These are phyloP conservation scores for Phlyctochytrium planicorne DNA, from an alignment of 192 early-diverging fungal species.

Conservation along the genomic window DNA sequence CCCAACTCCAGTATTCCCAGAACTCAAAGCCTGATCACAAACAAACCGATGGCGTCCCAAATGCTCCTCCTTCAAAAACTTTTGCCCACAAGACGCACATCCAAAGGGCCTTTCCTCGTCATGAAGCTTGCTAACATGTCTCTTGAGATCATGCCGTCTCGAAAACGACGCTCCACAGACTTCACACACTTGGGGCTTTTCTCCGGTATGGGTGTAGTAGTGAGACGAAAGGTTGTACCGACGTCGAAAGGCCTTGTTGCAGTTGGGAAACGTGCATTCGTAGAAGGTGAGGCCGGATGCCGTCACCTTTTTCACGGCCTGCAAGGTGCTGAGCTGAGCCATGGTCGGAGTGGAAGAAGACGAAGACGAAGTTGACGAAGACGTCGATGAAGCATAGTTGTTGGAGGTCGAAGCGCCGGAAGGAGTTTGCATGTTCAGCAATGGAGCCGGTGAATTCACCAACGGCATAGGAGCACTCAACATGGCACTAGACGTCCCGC, in stretches of 20 bases:
- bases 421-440: too few species aligned
- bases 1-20: too few species aligned
- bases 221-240: slow-evolving; percentile 79
- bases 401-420: too few species aligned
- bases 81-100: background rate
- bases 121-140: slow-evolving; percentile 57
- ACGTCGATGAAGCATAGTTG: too few species aligned
- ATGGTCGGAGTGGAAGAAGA: too few species aligned
- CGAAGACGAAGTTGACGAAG: too few species aligned
- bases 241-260: slow-evolving; percentile 67
- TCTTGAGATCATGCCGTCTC: slow-evolving; percentile 73
- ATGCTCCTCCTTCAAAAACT: background rate
- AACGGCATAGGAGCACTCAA: too few species aligned
- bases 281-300: background rate
- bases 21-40: too few species aligned
- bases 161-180: slow-evolving; percentile 33
- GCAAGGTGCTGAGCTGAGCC: too few species aligned
- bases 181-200: slow-evolving; percentile 23
- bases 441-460: too few species aligned
- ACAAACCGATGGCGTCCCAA: background rate
- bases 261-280: slow-evolving; percentile 56
- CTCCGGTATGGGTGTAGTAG: slow-evolving; percentile 37
- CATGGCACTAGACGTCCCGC: too few species aligned
- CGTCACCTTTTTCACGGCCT: background rate
- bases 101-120: background rate